Evolutionary conservation across 2,329 filamentous ascomycete genomes (phyloP).

Genomic region (Septoria petroselini): DNA sequence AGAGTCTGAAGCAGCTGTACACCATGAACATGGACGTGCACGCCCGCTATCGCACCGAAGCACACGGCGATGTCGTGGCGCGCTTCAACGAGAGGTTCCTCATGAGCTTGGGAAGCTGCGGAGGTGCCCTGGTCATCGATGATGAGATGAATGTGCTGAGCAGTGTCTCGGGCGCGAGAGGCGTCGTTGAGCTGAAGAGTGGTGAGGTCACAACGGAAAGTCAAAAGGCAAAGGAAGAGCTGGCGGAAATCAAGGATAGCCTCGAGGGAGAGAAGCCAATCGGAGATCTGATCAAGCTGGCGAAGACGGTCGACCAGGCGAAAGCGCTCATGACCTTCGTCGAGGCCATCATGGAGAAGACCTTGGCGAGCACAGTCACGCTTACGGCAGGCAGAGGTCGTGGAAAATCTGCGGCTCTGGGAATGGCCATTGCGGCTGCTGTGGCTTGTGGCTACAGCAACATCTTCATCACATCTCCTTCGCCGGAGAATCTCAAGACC

Average conservation of each 20-base stretch:
- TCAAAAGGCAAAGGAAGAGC: slow-evolving; percentile 66
- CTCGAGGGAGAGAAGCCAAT: slow-evolving; percentile 82
- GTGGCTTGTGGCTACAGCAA: slow-evolving; percentile 97
- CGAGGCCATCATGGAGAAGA: slow-evolving; percentile 95
- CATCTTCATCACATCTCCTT: slow-evolving; percentile 97
- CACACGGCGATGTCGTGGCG: slow-evolving; percentile 89
- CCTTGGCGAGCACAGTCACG: slow-evolving; percentile 85
- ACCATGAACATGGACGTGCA: slow-evolving; percentile 97
- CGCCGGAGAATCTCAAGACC: slow-evolving; percentile 96
- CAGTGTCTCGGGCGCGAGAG: slow-evolving; percentile 84
- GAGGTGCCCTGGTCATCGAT: slow-evolving; percentile 91
- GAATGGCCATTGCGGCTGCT: slow-evolving; percentile 89
- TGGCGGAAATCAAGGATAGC: slow-evolving; percentile 83
- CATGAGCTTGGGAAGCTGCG: slow-evolving; percentile 89
- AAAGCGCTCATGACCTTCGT: slow-evolving; percentile 96
- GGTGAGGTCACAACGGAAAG: slow-evolving; percentile 69
- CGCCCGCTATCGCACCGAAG: slow-evolving; percentile 92
- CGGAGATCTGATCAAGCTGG: slow-evolving; percentile 76
- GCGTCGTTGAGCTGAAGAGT: slow-evolving; percentile 71
- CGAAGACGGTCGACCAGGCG: slow-evolving; percentile 90
- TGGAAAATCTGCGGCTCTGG: slow-evolving; percentile 93
- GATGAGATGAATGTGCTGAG: slow-evolving; percentile 97
- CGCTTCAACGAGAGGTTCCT: slow-evolving; percentile 98
- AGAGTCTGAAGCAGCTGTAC: slow-evolving; percentile 93
- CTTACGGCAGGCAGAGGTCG: slow-evolving; percentile 90